Evolutionary conservation across 2,329 filamentous ascomycete genomes (phyloP), one percentile per base, ranked within the genome.

Genomic region (Neonectria neomacrospora): DNA sequence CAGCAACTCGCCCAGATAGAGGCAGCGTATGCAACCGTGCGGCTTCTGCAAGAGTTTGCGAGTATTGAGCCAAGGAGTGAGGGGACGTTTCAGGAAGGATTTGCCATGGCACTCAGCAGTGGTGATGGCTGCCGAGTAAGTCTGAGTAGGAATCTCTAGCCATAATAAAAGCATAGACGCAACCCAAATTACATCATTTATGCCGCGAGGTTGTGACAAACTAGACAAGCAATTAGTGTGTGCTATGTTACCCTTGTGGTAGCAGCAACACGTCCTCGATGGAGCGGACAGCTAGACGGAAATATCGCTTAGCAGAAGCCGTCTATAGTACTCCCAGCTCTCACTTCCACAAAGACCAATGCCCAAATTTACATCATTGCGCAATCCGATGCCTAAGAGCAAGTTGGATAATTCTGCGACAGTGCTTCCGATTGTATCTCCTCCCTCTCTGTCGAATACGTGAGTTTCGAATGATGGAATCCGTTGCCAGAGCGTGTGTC

Each of bases 1-100:
- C 81, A 82, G 67, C 76, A 82, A 66, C 80, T 81, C 44, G 79
- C 79, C 11, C 67, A 77, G 39, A 76, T 77, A 18, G 76, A 80
- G 65, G 70, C 79, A 50, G 71, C 75, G 1, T 81, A 81, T 61
- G 47, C 37, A 4, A 45, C 41, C 2, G 39, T 47, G 7, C 56
- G 56, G 7, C 14, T 60, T 11, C 16, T 60, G 20, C 52, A 56
- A 22, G 32, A 53, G 22, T 64, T 60, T 47, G 47, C 32, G 37
- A 9, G 26, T 3, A 28, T 64, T 11, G 45, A 64, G 22, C 10
- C 51, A 3, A 54, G 23, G 37, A 53, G 34, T 20, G 34, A 50
- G 47, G 47, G 42, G 7, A 47, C 30, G 1, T 62, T 58, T n/a
- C 34, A 52, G 28, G 54, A 62, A 18, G 39, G 47, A n/a, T 58